A percentile compares a stretch with the other conserved stretches of the same genome.
These are phyloP conservation scores for Sporothrix luriei DNA, from an alignment of 2,329 filamentous ascomycete species.

Conservation along the genomic window DNA sequence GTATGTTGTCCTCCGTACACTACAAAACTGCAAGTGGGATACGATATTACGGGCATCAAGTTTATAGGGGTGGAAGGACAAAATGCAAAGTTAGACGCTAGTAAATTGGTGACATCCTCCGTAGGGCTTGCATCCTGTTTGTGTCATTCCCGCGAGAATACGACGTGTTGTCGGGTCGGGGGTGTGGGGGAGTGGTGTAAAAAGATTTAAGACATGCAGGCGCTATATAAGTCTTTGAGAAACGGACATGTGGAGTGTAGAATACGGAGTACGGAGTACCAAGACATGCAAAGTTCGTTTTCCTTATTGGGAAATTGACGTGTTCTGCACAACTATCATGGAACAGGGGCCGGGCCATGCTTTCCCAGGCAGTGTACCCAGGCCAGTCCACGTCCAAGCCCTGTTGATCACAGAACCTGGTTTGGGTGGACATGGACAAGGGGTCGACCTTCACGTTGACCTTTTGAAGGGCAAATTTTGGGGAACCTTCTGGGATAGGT, in stretches of 20 bases:
- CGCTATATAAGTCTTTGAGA: conserved; percentile 4
- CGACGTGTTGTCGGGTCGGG: background rate
- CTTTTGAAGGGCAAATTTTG: background rate
- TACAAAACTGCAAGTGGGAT: background rate
- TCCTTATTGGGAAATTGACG: conserved; percentile 20
- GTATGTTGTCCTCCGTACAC: background rate
- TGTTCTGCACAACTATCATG: background rate
- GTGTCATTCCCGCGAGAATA: too few species aligned
- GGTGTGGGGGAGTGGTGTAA: background rate
- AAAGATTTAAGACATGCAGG: conserved; percentile 17
- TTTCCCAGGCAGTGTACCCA: background rate
- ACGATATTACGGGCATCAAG: background rate
- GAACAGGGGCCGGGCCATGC: conserved; percentile 4
- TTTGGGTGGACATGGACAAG: conserved; percentile 8
- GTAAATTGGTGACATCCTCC: too few species aligned
- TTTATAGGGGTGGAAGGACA: background rate
- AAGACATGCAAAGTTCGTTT: background rate
- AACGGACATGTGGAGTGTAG: background rate
- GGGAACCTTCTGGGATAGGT: background rate
- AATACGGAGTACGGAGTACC: background rate
- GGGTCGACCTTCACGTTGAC: background rate
- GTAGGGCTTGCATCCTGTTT: too few species aligned
- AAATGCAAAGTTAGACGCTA: too few species aligned
- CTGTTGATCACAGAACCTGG: conserved; percentile 7
- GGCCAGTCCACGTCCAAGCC: background rate